Evolutionary conservation across 345 rosid genomes (phyloP), one percentile per base, ranked within the genome.

Genomic region (Pistacia atlantica): DNA sequence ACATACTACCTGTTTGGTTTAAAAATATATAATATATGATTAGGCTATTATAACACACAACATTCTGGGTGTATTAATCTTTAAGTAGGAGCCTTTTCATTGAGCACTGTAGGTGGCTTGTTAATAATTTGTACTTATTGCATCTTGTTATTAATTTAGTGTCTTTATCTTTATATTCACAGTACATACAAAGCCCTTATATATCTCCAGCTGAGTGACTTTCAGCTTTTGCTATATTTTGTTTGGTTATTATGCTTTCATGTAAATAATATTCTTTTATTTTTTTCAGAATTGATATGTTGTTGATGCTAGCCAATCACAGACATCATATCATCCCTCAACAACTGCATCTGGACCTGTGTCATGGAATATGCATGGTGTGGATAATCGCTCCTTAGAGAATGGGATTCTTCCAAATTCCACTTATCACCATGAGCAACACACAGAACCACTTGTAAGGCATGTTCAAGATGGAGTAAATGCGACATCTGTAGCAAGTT

Each of bases 251-350:
- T 22, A 22, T 22, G 25, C 25, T 22, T 22, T 22, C 25, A 22
- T 22, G 25, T 61, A 14, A 69, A 70, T 48, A 63, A 33, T 38
- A 52, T 70, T 64, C 37, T 60, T 62, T 65, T 52, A 57, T n/a
- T 62, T 12, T 48, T 72, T 46, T 37, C n/a, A 96, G 97, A 84
- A 85, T 52, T 93, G 77, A 75, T 89, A 90, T 81, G 77, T 75
- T 83, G 85, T 82, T 76, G 97, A 90, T 82, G 83, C n/a, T n/a
- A n/a, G n/a, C 82, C 97, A 90, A 80, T 89, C 70, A 10, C 93
- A 93, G 51, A 60, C 84, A 55, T 81, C 88, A 68, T 22, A 22
- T 22, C 25, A 0, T 22, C 25, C 25, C 25, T 22, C 25, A 22
- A 22, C 25, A 22, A 22, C 25, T 22, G 25, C 25, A 22, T 22